Base-by-base conservation (phyloP, 1,284 basidiomycete species). In the Marasmius sp. region DNA sequence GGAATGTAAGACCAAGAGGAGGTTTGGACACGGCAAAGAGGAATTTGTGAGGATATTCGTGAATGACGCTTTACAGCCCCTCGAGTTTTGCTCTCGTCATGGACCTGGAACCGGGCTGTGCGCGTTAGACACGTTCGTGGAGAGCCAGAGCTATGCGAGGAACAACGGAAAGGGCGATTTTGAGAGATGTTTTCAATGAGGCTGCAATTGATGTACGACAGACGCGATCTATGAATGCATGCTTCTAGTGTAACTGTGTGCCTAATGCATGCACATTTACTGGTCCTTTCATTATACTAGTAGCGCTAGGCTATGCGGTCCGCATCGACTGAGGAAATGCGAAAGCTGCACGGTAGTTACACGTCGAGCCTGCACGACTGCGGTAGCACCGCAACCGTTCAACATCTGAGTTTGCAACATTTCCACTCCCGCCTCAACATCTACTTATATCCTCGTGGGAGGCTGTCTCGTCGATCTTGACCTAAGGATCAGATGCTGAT, bases 71-170 rank as follows among this genome's bases (percentile, higher is more conserved):
- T 66, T 89, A 7, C 87, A 89, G 71, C 81, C 85, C 0, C 71
- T 91, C 18, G 75, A 75, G 50, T 89, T 91, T 67, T 91, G 89
- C 68, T 18, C 38, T 36, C 27, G 6, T 12, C 6, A 59, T 12
- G n/a, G 39, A 22, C 16, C 18, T 14, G 39, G 20, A 43, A 4
- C 43, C 1, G 85, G 86, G 3, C 57, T 93, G 65, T 95, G 93
- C 68, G 71, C 76, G 62, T 71, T 95, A 51, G 76, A 81, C 8
- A 80, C 76, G 11, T 95, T 94, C 66, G 82, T 94, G 36, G 76
- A 81, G 63, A 91, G 88, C 67, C 93, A 94, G 74, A 68, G 61
- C 8, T 94, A 89, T 70, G 82, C 91, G 16, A 79, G 82, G 65
- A 80, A 78, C 53, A 79, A 86, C 63, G 93, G 89, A 0, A 77